phyloP scores from a whole-genome alignment of 345 rosid genomes.

The Ceriops tagal region DNA sequence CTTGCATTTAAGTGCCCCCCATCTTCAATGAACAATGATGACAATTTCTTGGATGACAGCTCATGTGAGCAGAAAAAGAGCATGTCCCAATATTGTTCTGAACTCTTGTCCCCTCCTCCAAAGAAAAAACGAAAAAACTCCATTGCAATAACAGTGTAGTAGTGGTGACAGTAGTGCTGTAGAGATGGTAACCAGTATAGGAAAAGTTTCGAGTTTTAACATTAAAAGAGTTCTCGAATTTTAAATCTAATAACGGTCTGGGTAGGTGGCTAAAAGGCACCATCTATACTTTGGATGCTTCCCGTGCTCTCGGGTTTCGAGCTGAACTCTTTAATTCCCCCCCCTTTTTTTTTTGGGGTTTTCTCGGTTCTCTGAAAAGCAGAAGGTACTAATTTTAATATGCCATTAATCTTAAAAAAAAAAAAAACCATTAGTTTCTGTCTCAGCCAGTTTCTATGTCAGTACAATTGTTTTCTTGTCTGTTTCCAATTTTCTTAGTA shows the following conservation, averaged over 20 bases:
- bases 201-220: too few species aligned
- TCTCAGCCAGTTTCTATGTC: conserved; percentile 25
- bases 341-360: neutral
- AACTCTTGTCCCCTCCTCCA: too few species aligned
- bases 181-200: neutral
- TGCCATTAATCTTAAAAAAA: neutral
- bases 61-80: too few species aligned
- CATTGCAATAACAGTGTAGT: too few species aligned
- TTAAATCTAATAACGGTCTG: too few species aligned
- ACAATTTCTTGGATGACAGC: too few species aligned
- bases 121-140: too few species aligned
- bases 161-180: too few species aligned
- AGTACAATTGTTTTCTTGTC: conserved; percentile 12
- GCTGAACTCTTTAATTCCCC: neutral
- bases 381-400: neutral
- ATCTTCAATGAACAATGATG: too few species aligned
- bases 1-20: too few species aligned
- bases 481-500: neutral
- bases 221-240: too few species aligned
- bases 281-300: conserved; percentile 23
- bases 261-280: conserved; percentile 9
- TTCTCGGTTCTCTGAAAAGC: neutral
- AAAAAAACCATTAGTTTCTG: neutral
- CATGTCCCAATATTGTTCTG: too few species aligned
- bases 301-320: conserved; percentile 11